Evolutionary conservation across 208 protist species (phyloP).

Genomic region (Strigomonas oncopelti): DNA sequence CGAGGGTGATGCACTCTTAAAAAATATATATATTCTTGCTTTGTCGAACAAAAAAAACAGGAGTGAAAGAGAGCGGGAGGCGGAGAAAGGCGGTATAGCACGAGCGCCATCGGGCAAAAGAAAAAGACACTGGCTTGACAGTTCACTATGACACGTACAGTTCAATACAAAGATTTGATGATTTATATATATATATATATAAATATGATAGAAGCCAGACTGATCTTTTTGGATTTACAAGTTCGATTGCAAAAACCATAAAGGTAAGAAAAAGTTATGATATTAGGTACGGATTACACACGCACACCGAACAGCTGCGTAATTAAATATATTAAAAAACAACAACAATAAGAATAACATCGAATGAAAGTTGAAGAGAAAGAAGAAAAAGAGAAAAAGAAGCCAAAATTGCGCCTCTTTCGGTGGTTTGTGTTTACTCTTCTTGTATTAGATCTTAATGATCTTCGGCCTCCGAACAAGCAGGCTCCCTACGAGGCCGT

Average conservation of each 20-base stretch:
- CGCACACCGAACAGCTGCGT: not conserved
- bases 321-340: not conserved
- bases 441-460: not conserved
- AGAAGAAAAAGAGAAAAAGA: conserved; percentile 17
- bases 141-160: too few species aligned
- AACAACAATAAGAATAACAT: conserved; percentile 6
- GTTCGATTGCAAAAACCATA: not conserved
- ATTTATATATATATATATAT: not conserved
- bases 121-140: too few species aligned
- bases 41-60: conserved; percentile 8
- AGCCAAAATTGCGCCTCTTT: too few species aligned
- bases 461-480: not conserved
- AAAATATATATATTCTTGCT: not conserved
- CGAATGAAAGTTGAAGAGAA: conserved; percentile 5
- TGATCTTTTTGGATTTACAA: not conserved
- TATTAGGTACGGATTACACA: not conserved
- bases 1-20: too few species aligned
- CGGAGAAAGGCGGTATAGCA: too few species aligned
- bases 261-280: not conserved
- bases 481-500: conserved; percentile 17
- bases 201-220: too few species aligned
- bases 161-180: too few species aligned
- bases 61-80: too few species aligned
- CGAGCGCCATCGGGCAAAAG: too few species aligned
- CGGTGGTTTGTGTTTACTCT: not conserved